Evolutionary conservation across 2,329 filamentous ascomycete species (phyloP).

Genomic region (Colletotrichum endophyticum): DNA sequence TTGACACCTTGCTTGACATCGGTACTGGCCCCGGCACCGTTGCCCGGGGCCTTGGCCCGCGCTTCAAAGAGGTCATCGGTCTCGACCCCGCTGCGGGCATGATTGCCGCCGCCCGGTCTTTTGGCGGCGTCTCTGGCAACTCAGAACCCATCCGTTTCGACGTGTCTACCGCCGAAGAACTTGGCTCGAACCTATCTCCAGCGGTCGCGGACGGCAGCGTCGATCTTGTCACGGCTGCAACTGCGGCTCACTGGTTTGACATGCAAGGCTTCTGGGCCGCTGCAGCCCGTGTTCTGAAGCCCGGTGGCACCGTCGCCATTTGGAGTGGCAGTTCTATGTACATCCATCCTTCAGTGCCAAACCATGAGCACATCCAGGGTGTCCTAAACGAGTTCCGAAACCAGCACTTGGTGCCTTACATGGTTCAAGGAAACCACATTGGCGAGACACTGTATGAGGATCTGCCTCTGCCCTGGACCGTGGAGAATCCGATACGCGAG

Average conservation of each 20-base stretch:
- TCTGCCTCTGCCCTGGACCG: conserved; percentile 55
- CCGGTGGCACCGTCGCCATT: conserved; percentile 59
- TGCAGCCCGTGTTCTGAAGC: conserved; percentile 51
- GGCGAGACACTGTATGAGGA: conserved; percentile 42
- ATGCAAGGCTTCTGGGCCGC: conserved; percentile 53
- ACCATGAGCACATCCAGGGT: conserved; percentile 44
- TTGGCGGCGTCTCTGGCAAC: conserved; percentile 33
- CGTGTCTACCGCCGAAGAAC: conserved; percentile 47
- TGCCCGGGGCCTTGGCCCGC: conserved; percentile 45
- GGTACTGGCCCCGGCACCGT: conserved; percentile 63
- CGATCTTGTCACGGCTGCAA: conserved; percentile 55
- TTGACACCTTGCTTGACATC: conserved; percentile 53
- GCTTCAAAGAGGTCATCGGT: conserved; percentile 52
- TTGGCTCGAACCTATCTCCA: conserved; percentile 34
- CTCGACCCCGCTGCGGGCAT: conserved; percentile 58
- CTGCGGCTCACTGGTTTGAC: conserved; percentile 64
- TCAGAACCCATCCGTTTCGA: conserved; percentile 42
- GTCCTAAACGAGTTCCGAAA: conserved; percentile 42
- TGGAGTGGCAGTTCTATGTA: conserved; percentile 43
- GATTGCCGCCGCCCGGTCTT: conserved; percentile 50
- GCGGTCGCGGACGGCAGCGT: conserved; percentile 38
- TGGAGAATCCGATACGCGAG: conserved; percentile 30
- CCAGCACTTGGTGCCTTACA: conserved; percentile 39
- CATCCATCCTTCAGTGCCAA: conserved; percentile 38
- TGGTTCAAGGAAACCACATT: conserved; percentile 46